These are phyloP conservation scores for Globisporangium nodosum DNA, from an alignment of 352 stramenopile genomes.

Conservation along the genomic window DNA sequence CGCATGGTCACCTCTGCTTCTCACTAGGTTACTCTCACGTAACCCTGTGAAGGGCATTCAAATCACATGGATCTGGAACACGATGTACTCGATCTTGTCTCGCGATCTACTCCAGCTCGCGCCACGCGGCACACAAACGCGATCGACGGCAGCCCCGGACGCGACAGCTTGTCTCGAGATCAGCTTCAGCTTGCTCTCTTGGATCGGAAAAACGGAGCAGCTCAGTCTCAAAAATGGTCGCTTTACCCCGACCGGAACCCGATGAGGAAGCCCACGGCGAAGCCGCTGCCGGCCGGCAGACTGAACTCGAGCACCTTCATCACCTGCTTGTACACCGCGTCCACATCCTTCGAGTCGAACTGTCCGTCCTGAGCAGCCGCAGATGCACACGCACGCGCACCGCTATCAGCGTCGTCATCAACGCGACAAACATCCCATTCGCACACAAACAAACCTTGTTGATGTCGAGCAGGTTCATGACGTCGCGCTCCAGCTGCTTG, in stretches of 20 bases:
- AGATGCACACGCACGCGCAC: background rate
- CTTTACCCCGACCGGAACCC: conserved; percentile 40
- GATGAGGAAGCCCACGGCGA: conserved; percentile 63
- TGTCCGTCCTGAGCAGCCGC: conserved; percentile 47
- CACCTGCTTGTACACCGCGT: conserved; percentile 66
- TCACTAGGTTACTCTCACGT: too few species aligned
- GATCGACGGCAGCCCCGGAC: too few species aligned
- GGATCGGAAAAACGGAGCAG: too few species aligned
- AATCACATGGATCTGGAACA: too few species aligned
- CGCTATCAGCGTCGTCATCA: background rate
- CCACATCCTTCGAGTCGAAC: conserved; percentile 72
- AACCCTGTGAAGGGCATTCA: too few species aligned
- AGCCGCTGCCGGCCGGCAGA: conserved; percentile 71
- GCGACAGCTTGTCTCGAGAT: too few species aligned
- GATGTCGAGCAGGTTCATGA: conserved; percentile 66
- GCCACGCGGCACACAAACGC: too few species aligned
- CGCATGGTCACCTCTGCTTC: too few species aligned
- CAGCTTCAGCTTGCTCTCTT: too few species aligned
- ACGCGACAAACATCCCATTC: background rate
- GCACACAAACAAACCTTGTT: conserved; percentile 47
- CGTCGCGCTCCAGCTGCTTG: conserved; percentile 83
- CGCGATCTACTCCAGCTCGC: too few species aligned
- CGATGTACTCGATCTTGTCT: too few species aligned
- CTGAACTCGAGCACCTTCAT: conserved; percentile 79
- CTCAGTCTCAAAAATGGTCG: too few species aligned